A percentile compares a stretch with the other conserved stretches of the same genome.
Evolutionary conservation across 139 green algal genomes (phyloP).

Genomic region (Chlamydomonas urium): DNA sequence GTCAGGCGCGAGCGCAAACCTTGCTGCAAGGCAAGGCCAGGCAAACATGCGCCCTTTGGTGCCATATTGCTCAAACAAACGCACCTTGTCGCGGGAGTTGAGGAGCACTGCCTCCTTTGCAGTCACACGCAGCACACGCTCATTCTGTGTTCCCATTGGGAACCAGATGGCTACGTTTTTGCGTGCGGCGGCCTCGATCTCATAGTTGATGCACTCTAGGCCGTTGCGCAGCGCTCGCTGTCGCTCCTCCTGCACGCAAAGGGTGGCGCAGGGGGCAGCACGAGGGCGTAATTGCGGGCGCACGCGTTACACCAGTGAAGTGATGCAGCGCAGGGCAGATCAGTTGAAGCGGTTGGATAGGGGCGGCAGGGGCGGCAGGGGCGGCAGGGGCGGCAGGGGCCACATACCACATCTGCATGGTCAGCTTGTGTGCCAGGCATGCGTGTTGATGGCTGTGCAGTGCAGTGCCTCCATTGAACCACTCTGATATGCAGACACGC

Average conservation of each 20-base stretch:
- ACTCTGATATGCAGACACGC: too few species aligned
- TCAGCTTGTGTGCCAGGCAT: too few species aligned
- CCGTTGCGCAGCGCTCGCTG: constrained; percentile 34
- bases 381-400: too few species aligned
- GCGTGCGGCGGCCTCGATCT: constrained; percentile 60
- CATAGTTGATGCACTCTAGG: constrained; percentile 59
- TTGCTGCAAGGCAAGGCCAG: not conserved
- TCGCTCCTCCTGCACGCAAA: constrained; percentile 40
- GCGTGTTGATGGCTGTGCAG: too few species aligned
- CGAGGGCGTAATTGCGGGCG: too few species aligned
- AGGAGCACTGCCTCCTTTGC: constrained; percentile 80
- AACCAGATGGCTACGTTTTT: constrained; percentile 72
- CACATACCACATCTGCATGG: too few species aligned
- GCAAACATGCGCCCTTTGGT: not conserved
- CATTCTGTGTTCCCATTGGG: constrained; percentile 62
- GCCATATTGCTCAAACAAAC: not conserved
- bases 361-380: too few species aligned
- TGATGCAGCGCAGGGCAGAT: too few species aligned
- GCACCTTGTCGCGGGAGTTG: constrained; percentile 80
- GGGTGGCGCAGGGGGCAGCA: too few species aligned
- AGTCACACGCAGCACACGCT: constrained; percentile 81
- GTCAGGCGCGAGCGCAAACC: not conserved
- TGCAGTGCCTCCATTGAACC: too few species aligned
- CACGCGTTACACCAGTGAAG: too few species aligned
- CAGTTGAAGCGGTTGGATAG: too few species aligned